These are phyloP conservation scores for Cladosporium velox DNA, from an alignment of 2,329 filamentous ascomycete species.

Conservation along the genomic window DNA sequence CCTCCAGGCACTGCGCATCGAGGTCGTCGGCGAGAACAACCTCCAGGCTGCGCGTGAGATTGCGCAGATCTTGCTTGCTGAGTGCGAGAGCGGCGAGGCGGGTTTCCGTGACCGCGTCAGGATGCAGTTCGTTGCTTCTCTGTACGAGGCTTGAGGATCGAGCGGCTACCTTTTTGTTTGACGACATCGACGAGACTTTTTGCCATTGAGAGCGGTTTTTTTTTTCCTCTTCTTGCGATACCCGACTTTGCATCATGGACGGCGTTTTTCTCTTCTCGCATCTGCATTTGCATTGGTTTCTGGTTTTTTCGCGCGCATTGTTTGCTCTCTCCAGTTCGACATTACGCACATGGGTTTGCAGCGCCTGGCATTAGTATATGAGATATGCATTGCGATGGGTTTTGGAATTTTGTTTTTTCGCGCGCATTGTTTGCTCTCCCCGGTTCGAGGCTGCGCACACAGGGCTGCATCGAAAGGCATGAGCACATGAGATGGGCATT, in stretches of 20 bases:
- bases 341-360: background rate
- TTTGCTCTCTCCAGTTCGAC: background rate
- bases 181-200: background rate
- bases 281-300: background rate
- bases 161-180: background rate
- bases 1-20: background rate
- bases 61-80: background rate
- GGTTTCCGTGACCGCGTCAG: background rate
- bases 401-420: background rate
- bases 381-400: background rate
- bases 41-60: background rate
- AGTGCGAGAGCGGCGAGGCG: background rate
- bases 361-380: background rate
- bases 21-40: constrained; percentile 6
- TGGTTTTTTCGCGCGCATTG: background rate
- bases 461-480: background rate
- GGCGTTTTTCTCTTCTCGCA: background rate
- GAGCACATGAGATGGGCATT: background rate
- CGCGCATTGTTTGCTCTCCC: background rate
- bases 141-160: background rate
- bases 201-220: background rate
- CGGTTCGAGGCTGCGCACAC: no score
- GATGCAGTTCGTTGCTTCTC: background rate
- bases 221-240: background rate
- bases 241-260: background rate